phyloP scores from a whole-genome alignment of 495 filamentous ascomycete genomes.

The Penicillium paxilli region DNA sequence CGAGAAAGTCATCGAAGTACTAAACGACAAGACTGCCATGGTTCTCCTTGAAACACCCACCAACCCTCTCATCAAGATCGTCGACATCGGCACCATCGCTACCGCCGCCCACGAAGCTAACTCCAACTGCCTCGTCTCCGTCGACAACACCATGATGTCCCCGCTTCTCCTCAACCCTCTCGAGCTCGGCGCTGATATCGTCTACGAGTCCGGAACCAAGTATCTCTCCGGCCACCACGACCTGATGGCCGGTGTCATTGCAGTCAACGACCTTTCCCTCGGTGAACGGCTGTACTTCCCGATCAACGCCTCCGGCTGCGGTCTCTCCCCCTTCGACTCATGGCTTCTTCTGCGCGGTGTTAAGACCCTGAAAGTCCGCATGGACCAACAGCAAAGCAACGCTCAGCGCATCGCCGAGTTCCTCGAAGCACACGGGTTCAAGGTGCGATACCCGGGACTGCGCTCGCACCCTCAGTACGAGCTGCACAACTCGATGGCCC shows the following conservation, averaged over 20 bases:
- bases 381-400: slow-evolving; percentile 96
- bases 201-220: slow-evolving; percentile 97
- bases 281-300: slow-evolving; percentile 93
- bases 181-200: slow-evolving; percentile 90
- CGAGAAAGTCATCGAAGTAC: slow-evolving; percentile 62
- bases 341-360: slow-evolving; percentile 93
- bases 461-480: slow-evolving; percentile 95
- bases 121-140: slow-evolving; percentile 77
- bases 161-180: slow-evolving; percentile 90
- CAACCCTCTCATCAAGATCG: slow-evolving; percentile 97
- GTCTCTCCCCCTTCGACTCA: slow-evolving; percentile 89
- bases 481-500: slow-evolving; percentile 90
- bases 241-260: slow-evolving; percentile 96
- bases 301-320: slow-evolving; percentile 94
- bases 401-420: slow-evolving; percentile 89
- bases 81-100: slow-evolving; percentile 82
- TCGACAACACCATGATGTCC: slow-evolving; percentile 99
- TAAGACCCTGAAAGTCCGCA: slow-evolving; percentile 94
- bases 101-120: slow-evolving; percentile 73
- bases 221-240: slow-evolving; percentile 98
- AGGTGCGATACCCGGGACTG: slow-evolving; percentile 90
- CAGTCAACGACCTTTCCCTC: slow-evolving; percentile 74
- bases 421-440: slow-evolving; percentile 88
- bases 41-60: slow-evolving; percentile 95
- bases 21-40: slow-evolving; percentile 85